Percentiles rank a stretch among this genome's conserved stretches.
phyloP scores from a whole-genome alignment of 2,329 filamentous ascomycete species.

The Hypomyces rosellus region DNA sequence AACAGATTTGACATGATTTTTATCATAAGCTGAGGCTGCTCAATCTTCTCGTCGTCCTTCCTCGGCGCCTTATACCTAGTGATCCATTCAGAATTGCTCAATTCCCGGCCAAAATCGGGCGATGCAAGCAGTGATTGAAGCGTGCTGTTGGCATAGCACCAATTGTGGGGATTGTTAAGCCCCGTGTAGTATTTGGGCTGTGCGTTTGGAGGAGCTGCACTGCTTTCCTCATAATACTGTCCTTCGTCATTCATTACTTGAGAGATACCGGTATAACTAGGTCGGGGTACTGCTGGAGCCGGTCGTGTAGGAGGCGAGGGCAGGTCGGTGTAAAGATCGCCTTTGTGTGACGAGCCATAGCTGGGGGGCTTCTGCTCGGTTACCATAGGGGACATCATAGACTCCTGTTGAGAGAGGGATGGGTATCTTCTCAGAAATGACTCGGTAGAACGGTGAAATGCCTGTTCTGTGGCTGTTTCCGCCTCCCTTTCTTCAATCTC shows the following conservation, averaged over 20 bases:
- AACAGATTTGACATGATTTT: constrained; percentile 55
- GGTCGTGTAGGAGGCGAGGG: constrained; percentile 57
- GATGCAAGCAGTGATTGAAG: constrained; percentile 79
- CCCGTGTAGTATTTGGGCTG: constrained; percentile 47
- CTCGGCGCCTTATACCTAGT: constrained; percentile 59
- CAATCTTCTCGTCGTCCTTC: constrained; percentile 51
- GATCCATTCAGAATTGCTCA: constrained; percentile 55
- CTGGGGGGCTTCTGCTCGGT: constrained; percentile 19
- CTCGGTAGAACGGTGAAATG: constrained; percentile 65
- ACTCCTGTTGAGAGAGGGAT: constrained; percentile 57
- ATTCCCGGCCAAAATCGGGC: constrained; percentile 56
- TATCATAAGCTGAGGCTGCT: constrained; percentile 52
- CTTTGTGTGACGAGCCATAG: constrained; percentile 26
- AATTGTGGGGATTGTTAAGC: constrained; percentile 71
- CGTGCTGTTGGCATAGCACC: constrained; percentile 90
- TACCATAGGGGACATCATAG: constrained; percentile 44
- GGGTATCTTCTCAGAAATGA: constrained; percentile 82
- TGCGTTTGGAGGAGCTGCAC: constrained; percentile 28
- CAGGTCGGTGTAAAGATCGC: constrained; percentile 41
- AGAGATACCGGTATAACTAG: constrained; percentile 72
- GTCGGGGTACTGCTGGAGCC: constrained; percentile 59
- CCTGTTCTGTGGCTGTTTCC: constrained; percentile 39
- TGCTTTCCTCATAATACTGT: constrained; percentile 31
- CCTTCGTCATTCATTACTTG: constrained; percentile 31
- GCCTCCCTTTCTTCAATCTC: constrained; percentile 47